A percentile compares a stretch with the other conserved stretches of the same genome.
Evolutionary conservation across 2,329 filamentous ascomycete species (phyloP).

Genomic region (Aspergillus bombycis): DNA sequence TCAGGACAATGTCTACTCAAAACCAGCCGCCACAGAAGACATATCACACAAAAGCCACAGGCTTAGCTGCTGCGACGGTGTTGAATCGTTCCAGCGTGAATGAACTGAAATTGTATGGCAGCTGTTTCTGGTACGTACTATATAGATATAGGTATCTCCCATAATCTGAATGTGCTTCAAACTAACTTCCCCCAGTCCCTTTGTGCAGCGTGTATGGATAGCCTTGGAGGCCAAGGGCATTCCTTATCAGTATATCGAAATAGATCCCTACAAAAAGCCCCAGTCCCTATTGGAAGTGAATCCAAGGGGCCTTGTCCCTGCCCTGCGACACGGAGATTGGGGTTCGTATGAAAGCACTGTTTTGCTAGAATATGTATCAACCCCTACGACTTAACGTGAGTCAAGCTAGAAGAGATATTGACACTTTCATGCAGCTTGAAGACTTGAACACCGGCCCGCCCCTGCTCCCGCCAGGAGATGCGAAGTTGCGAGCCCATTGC

Average conservation of each 20-base stretch:
- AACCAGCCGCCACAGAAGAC: constrained; percentile 63
- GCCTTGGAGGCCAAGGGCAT: constrained; percentile 78
- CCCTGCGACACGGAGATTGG: constrained; percentile 77
- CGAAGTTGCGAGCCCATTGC: constrained; percentile 71
- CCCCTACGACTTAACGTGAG: constrained; percentile 26
- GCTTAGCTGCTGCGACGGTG: constrained; percentile 68
- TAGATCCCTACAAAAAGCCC: constrained; percentile 77
- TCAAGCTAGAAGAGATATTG: neutral
- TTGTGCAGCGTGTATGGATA: constrained; percentile 88
- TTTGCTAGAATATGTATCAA: constrained; percentile 76
- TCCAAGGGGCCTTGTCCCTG: constrained; percentile 74
- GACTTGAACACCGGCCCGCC: constrained; percentile 65
- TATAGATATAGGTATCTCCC: neutral
- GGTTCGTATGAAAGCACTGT: constrained; percentile 80
- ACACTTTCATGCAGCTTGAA: constrained; percentile 61
- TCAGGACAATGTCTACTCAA: constrained; percentile 50
- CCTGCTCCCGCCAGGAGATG: constrained; percentile 66
- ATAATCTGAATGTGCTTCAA: constrained; percentile 10
- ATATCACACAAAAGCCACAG: constrained; percentile 72
- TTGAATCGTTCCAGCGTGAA: constrained; percentile 71
- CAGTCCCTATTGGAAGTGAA: constrained; percentile 74
- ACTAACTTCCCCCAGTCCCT: constrained; percentile 60
- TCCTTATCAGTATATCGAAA: constrained; percentile 83
- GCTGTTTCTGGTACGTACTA: constrained; percentile 73
- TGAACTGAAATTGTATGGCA: constrained; percentile 76